These are phyloP conservation scores for Bolboschoenoplectus hybrid DNA, from an alignment of 202 grass and related monocot genomes.

Conservation along the genomic window DNA sequence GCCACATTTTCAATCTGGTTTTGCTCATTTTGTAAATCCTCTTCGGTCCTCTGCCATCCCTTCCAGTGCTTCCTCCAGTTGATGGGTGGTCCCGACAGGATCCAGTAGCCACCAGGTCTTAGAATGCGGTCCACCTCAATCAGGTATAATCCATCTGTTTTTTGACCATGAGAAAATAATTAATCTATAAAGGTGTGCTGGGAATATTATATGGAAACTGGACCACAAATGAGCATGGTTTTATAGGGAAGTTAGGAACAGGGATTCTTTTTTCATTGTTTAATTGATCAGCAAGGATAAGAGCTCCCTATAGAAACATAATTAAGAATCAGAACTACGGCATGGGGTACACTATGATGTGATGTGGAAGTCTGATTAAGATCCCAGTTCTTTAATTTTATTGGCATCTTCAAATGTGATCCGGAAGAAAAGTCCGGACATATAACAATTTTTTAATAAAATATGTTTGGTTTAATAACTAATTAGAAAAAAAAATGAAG, in stretches of 20 bases:
- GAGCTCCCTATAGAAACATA: conserved; percentile 7
- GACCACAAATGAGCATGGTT: conserved; percentile 7
- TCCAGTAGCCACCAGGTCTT: conserved; percentile 87
- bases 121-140: conserved; percentile 88
- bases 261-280: conserved; percentile 13
- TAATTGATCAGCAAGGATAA: not conserved
- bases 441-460: not conserved
- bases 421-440: not conserved
- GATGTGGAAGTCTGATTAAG: not conserved
- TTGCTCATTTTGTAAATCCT: conserved; percentile 69
- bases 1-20: conserved; percentile 72
- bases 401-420: conserved; percentile 5
- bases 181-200: conserved; percentile 7
- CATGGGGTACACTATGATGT: conserved; percentile 15
- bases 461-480: not conserved
- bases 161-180: not conserved
- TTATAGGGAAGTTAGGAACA: not conserved
- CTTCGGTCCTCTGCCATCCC: conserved; percentile 69
- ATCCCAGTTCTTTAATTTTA: not conserved
- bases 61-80: conserved; percentile 86
- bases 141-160: conserved; percentile 78
- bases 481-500: not conserved
- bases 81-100: conserved; percentile 90
- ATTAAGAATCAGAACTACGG: not conserved
- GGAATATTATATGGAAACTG: not conserved